Evolutionary conservation across 2,329 filamentous ascomycete species (phyloP).

Genomic region (Diaporthe capsici): DNA sequence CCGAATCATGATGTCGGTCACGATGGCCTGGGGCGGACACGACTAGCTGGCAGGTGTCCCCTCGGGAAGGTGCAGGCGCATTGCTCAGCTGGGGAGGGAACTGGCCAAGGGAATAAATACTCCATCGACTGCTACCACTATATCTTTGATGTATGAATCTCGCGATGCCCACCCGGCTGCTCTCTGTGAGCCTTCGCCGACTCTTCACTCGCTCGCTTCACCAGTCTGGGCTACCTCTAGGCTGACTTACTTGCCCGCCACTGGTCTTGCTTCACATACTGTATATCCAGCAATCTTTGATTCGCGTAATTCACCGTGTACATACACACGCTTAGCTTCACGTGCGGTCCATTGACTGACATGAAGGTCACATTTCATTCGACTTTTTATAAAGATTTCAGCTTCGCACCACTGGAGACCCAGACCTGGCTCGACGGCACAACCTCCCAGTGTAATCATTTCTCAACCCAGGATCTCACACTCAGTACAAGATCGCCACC

Average conservation of each 20-base stretch:
- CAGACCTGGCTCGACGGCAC: neutral
- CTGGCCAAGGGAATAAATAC: neutral
- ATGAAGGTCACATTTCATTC: neutral
- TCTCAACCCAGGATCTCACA: neutral
- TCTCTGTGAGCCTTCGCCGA: neutral
- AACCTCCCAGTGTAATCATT: neutral
- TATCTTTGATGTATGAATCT: neutral
- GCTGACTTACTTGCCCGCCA: neutral
- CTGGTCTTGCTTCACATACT: neutral
- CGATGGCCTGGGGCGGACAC: conserved; percentile 16
- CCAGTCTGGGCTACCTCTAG: neutral
- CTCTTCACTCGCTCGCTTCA: neutral
- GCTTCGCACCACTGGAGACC: neutral
- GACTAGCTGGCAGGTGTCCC: conserved; percentile 30
- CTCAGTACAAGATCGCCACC: neutral
- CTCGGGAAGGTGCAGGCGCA: conserved; percentile 8
- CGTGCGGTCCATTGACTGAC: neutral
- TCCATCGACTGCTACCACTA: neutral
- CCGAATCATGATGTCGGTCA: conserved; percentile 29
- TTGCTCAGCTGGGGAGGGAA: conserved; percentile 21
- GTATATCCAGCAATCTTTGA: neutral
- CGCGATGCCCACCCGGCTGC: neutral
- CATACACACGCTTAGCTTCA: neutral
- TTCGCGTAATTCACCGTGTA: neutral
- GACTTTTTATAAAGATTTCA: neutral